Base-by-base conservation (phyloP, 768 basidiomycete species). In the Boletus sp. region DNA sequence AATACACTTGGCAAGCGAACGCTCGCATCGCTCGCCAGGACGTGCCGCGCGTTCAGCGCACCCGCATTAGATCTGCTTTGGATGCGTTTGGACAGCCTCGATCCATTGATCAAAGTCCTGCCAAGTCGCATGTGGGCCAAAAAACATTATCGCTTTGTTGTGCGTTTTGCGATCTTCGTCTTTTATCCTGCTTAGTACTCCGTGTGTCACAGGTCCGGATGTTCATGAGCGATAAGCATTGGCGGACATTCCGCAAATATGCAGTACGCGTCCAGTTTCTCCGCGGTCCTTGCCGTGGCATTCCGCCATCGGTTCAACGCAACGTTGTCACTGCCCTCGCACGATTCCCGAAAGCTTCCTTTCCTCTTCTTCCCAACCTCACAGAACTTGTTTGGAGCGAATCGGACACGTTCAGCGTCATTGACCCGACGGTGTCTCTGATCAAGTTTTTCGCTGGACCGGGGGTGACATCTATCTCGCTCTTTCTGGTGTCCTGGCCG, bases 51-150 rank as follows among this genome's bases (percentile, higher is more conserved):
- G 7, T 67, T 65, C 50, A 56, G 54, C n/a, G 55, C 49, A 18
- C 48, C 60, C 2, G 66, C 66, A 10, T 45, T 67, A 15, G 66
- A 67, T 56, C 37, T 48, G 12, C 63, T 67, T 11, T 67, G 66
- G 66, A 52, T 49, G 57, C 54, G 47, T 41, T 44, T 64, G n/a
- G 57, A 63, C 11, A 20, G 35, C 10, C 41, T 64, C 8, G 61
- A 63, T 46, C 63, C 61, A 5, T 32, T 64, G 37, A 63, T 64
- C 54, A 56, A 50, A 41, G 35, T 64, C 29, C 35, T 64, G 0
- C 63, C 63, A 29, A 45, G 46, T 33, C 52, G 54, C 10, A 48
- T 63, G 11, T 63, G 54, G 61, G 36, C 50, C 18, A 55, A 55
- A 39, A 59, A 42, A 18, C 52, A 18, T 24, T 41, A 53, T 3